These are phyloP conservation scores for Neurospora terricola DNA, from an alignment of 495 filamentous ascomycete species.

Conservation along the genomic window DNA sequence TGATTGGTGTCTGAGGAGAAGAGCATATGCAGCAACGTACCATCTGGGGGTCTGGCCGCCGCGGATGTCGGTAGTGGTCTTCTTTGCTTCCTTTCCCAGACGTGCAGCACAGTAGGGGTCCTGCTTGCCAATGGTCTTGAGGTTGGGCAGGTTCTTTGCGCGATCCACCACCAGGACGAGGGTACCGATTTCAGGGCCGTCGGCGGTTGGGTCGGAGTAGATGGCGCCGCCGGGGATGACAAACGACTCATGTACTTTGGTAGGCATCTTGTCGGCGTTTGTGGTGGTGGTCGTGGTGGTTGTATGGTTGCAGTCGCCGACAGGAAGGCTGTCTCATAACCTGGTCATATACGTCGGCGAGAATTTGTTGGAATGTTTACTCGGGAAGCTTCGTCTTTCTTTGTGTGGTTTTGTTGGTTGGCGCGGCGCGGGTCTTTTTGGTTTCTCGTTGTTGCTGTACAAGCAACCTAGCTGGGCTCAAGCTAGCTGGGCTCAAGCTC, in stretches of 20 bases:
- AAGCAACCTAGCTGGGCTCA: not conserved
- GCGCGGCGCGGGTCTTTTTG: not conserved
- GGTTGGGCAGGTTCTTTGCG: constrained; percentile 91
- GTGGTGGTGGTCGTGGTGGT: not conserved
- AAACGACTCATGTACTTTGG: constrained; percentile 17
- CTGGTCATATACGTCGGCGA: not conserved
- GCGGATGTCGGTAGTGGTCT: constrained; percentile 87
- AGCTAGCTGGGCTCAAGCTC: not conserved
- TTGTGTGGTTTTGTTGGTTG: not conserved
- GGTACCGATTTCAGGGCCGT: constrained; percentile 90
- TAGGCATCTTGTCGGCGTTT: constrained; percentile 26
- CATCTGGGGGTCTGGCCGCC: constrained; percentile 95
- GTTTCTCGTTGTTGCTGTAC: not conserved
- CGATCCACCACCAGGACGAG: constrained; percentile 86
- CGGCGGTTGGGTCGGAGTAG: constrained; percentile 88
- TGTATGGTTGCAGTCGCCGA: not conserved
- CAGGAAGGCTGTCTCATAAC: constrained; percentile 8
- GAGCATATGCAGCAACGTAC: constrained; percentile 41
- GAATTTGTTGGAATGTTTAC: constrained; percentile 14
- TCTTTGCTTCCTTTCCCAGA: constrained; percentile 94
- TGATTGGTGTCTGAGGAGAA: not conserved
- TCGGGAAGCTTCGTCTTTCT: constrained; percentile 1
- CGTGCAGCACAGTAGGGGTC: constrained; percentile 93
- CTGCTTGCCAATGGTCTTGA: constrained; percentile 96
- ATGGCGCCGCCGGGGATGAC: constrained; percentile 54